A percentile compares a stretch with the other conserved stretches of the same genome.
These are phyloP conservation scores for Hyaloscypha variabilis DNA, from an alignment of 495 filamentous ascomycete genomes.

Conservation along the genomic window DNA sequence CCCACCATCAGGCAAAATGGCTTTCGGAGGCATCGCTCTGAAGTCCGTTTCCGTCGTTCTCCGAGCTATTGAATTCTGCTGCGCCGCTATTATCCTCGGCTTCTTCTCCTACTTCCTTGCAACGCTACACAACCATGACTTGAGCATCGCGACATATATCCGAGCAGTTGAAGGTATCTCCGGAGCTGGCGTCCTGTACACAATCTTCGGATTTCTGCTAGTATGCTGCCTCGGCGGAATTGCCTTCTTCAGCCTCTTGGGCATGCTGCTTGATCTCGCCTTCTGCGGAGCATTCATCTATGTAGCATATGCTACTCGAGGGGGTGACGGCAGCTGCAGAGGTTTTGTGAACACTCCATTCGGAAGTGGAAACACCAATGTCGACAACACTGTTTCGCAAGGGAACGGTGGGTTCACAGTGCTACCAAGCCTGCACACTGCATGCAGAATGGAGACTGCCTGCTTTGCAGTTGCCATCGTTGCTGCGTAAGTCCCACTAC, in stretches of 20 bases:
- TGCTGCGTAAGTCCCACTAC: slow-evolving; percentile 64
- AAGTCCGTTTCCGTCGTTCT: slow-evolving; percentile 64
- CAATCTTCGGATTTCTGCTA: slow-evolving; percentile 66
- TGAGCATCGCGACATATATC: slow-evolving; percentile 62
- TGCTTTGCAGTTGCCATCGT: slow-evolving; percentile 77
- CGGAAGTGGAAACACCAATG: slow-evolving; percentile 59
- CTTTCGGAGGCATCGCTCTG: slow-evolving; percentile 57
- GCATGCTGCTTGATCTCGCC: slow-evolving; percentile 63
- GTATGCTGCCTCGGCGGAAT: slow-evolving; percentile 80
- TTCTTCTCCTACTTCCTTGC: slow-evolving; percentile 80
- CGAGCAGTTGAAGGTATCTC: slow-evolving; percentile 83
- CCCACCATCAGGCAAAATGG: slow-evolving; percentile 36
- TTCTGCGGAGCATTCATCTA: slow-evolving; percentile 64
- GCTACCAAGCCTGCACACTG: slow-evolving; percentile 53
- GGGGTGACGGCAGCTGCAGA: slow-evolving; percentile 62
- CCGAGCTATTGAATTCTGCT: slow-evolving; percentile 71
- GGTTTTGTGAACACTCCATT: slow-evolving; percentile 68
- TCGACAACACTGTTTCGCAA: slow-evolving; percentile 35
- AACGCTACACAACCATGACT: slow-evolving; percentile 57
- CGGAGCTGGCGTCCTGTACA: slow-evolving; percentile 73
- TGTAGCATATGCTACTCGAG: slow-evolving; percentile 60
- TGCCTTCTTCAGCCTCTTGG: slow-evolving; percentile 65
- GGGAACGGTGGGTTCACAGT: slow-evolving; percentile 39
- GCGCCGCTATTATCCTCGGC: slow-evolving; percentile 70
- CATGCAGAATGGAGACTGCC: slow-evolving; percentile 73